Evolutionary conservation across 441 rosid genomes (phyloP).

Genomic region (Euphorbia neoarborescens): DNA sequence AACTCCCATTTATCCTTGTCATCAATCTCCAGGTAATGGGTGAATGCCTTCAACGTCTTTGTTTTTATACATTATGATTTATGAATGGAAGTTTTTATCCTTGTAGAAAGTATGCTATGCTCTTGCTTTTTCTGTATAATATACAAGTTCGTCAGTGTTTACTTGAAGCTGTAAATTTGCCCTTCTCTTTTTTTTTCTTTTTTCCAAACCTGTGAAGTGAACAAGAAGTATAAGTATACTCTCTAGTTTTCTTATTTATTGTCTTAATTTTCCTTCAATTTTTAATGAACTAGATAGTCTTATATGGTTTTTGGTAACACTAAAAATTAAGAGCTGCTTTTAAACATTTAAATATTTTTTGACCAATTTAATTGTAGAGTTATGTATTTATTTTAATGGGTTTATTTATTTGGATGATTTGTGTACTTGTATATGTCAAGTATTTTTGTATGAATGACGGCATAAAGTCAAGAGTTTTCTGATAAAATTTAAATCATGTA

Average conservation of each 20-base stretch:
- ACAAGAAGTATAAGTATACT: not conserved
- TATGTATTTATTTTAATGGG: not conserved
- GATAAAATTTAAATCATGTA: not conserved
- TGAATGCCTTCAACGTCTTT: constrained; percentile 17
- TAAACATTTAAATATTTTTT: not conserved
- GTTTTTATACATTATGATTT: not conserved
- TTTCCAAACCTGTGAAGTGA: not conserved
- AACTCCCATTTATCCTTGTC: constrained; percentile 80
- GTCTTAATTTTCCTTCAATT: not conserved
- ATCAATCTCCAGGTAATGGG: constrained; percentile 76
- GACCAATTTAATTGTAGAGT: not conserved
- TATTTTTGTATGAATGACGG: not conserved
- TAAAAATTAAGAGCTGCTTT: not conserved
- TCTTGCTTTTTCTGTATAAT: not conserved
- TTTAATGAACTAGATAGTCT: too few relatives aligned
- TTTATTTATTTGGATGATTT: not conserved
- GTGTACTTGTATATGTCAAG: too few relatives aligned
- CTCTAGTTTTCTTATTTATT: not conserved
- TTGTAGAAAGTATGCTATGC: not conserved
- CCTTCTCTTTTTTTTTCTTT: not conserved
- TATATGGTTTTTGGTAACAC: too few relatives aligned
- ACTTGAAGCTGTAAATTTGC: not conserved
- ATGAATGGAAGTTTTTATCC: not conserved
- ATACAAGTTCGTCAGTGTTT: not conserved
- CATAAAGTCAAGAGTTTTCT: not conserved